Conservation (phyloP, 805 yeast genomes). For the Clavispora santaluciae region DNA sequence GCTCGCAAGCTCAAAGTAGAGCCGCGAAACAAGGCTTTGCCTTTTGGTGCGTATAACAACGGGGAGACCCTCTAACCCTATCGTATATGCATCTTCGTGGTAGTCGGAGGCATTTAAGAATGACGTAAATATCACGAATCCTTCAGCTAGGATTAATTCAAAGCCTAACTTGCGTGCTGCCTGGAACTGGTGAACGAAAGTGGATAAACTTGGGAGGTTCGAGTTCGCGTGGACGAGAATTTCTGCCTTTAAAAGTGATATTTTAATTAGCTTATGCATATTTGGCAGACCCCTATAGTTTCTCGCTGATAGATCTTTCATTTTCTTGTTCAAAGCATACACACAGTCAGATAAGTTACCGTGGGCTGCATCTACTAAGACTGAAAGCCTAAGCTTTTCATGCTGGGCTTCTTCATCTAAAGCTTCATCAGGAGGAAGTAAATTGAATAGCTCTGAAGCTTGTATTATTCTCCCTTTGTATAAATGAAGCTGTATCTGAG, state of each 20-base stretch:
- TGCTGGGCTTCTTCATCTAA: slow-evolving; percentile 8
- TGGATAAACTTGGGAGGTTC: slow-evolving; percentile 47
- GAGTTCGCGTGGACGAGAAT: slow-evolving; percentile 39
- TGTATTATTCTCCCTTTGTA: slow-evolving; percentile 33
- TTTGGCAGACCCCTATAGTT: slow-evolving; percentile 17
- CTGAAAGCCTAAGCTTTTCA: slow-evolving; percentile 6
- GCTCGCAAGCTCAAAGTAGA: slow-evolving; percentile 29
- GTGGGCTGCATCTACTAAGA: slow-evolving; percentile 6
- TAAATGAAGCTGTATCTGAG: slow-evolving; percentile 33
- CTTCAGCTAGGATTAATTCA: slow-evolving; percentile 41
- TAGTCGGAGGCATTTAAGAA: slow-evolving; percentile 40
- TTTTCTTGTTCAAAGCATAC: not conserved
- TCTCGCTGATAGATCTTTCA: not conserved
- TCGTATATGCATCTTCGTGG: slow-evolving; percentile 37
- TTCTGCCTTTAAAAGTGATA: slow-evolving; percentile 37
- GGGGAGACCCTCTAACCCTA: slow-evolving; percentile 43
- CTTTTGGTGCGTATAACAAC: slow-evolving; percentile 37
- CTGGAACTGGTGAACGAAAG: slow-evolving; percentile 46
- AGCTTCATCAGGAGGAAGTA: slow-evolving; percentile 22
- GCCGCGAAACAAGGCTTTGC: slow-evolving; percentile 30
- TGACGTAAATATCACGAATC: slow-evolving; percentile 41
- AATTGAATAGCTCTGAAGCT: slow-evolving; percentile 32
- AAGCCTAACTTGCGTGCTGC: slow-evolving; percentile 45
- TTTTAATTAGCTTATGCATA: slow-evolving; percentile 20
- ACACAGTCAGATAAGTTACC: slow-evolving; percentile 29